phyloP scores from a whole-genome alignment of 2,329 filamentous ascomycete species.

The Exophiala aquamarina region DNA sequence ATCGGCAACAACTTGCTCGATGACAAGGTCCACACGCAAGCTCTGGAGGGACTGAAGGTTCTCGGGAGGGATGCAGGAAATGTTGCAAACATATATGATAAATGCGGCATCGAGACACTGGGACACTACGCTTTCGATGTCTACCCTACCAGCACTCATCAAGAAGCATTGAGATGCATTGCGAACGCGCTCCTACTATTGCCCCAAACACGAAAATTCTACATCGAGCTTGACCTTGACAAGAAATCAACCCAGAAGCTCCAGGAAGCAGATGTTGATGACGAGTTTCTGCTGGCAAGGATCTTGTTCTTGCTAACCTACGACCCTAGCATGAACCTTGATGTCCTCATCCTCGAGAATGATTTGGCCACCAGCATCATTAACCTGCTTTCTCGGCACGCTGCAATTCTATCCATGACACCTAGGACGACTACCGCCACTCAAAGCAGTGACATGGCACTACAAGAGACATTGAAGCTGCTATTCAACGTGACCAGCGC shows the following conservation, averaged over 20 bases:
- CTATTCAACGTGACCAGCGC: slow-evolving; percentile 85
- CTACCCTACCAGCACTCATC: slow-evolving; percentile 61
- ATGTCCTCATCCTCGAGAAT: slow-evolving; percentile 64
- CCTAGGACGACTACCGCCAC: slow-evolving; percentile 47
- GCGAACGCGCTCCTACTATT: slow-evolving; percentile 80
- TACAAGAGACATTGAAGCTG: slow-evolving; percentile 81
- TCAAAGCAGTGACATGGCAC: slow-evolving; percentile 62
- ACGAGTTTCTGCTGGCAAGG: slow-evolving; percentile 82
- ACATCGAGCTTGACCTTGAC: slow-evolving; percentile 69
- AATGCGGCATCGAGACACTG: slow-evolving; percentile 71
- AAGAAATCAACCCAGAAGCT: slow-evolving; percentile 69
- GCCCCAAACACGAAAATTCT: slow-evolving; percentile 66
- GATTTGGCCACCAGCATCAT: slow-evolving; percentile 67
- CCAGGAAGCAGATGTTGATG: slow-evolving; percentile 71
- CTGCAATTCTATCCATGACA: slow-evolving; percentile 48
- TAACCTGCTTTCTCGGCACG: slow-evolving; percentile 70
- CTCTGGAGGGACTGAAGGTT: slow-evolving; percentile 68
- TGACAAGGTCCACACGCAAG: slow-evolving; percentile 33
- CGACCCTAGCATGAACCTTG: slow-evolving; percentile 66
- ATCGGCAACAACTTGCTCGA: slow-evolving; percentile 57
- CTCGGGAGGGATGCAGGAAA: slow-evolving; percentile 70
- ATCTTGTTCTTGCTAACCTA: slow-evolving; percentile 81
- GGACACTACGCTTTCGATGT: slow-evolving; percentile 71
- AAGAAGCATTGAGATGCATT: slow-evolving; percentile 76
- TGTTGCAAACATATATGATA: slow-evolving; percentile 82